Percentiles rank a stretch among this genome's conserved stretches.
Evolutionary conservation across 179 eudicot species (phyloP).

Genomic region (Camellia oleifera): DNA sequence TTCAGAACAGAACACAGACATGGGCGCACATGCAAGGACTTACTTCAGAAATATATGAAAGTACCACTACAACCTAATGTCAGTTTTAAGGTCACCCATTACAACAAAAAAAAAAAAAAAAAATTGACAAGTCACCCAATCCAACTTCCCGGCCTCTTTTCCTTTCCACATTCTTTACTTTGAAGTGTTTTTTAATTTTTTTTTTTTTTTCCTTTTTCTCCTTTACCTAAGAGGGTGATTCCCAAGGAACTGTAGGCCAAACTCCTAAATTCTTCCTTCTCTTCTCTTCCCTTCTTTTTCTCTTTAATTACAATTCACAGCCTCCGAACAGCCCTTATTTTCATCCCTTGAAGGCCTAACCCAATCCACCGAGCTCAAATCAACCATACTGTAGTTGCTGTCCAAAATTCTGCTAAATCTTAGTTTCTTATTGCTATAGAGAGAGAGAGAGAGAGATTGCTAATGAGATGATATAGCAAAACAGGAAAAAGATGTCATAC

Average conservation of each 20-base stretch:
- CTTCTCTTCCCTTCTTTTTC: background rate
- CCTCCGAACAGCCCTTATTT: background rate
- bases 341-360: background rate
- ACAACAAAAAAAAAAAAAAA: too few species aligned
- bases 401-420: background rate
- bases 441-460: background rate
- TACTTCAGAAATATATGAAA: background rate
- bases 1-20: background rate
- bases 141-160: background rate
- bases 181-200: background rate
- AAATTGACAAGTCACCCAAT: background rate
- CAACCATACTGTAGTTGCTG: background rate
- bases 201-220: background rate
- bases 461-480: background rate
- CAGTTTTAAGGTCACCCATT: background rate
- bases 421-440: background rate
- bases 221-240: background rate
- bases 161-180: background rate
- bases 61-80: background rate
- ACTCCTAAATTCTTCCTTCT: background rate
- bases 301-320: background rate
- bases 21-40: background rate
- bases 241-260: background rate
- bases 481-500: background rate
- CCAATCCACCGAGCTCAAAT: background rate